phyloP scores from a whole-genome alignment of 2,329 filamentous ascomycete genomes.

The Phialophora macrospora region DNA sequence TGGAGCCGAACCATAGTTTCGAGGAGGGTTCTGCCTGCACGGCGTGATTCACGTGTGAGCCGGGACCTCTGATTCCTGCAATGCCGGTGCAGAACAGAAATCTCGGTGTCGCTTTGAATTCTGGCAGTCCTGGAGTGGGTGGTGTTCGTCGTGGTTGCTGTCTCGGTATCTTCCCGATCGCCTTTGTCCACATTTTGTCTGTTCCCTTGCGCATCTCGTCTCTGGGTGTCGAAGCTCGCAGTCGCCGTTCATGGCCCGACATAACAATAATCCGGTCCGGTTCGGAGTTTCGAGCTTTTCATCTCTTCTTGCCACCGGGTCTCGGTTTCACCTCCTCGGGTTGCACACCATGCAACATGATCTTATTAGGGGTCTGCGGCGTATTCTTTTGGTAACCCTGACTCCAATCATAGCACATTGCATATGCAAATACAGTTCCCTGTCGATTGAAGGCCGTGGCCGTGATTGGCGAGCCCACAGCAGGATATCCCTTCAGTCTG shows the following conservation, averaged over 20 bases:
- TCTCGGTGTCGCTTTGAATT: background rate
- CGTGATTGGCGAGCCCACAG: constrained; percentile 83
- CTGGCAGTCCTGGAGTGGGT: background rate
- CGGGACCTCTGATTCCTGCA: background rate
- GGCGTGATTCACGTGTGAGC: background rate
- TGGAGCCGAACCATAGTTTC: background rate
- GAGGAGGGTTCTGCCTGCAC: background rate
- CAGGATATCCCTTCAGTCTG: constrained; percentile 84
- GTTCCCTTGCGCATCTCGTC: background rate
- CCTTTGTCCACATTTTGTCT: background rate
- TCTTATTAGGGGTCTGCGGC: constrained; percentile 71
- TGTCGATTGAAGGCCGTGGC: constrained; percentile 88
- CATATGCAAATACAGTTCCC: constrained; percentile 84
- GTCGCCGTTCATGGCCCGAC: background rate
- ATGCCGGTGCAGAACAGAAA: background rate
- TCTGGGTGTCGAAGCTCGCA: too few relatives aligned
- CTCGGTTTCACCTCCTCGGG: constrained; percentile 67
- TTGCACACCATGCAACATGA: constrained; percentile 79
- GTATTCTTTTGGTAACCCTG: constrained; percentile 91
- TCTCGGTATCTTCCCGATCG: background rate
- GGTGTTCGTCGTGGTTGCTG: background rate
- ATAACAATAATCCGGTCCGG: background rate
- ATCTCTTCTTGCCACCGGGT: constrained; percentile 50
- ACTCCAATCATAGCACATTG: constrained; percentile 96
- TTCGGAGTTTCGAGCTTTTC: background rate